phyloP scores from a whole-genome alignment of 78 protist species.

The Emiliania huxleyi region DNA sequence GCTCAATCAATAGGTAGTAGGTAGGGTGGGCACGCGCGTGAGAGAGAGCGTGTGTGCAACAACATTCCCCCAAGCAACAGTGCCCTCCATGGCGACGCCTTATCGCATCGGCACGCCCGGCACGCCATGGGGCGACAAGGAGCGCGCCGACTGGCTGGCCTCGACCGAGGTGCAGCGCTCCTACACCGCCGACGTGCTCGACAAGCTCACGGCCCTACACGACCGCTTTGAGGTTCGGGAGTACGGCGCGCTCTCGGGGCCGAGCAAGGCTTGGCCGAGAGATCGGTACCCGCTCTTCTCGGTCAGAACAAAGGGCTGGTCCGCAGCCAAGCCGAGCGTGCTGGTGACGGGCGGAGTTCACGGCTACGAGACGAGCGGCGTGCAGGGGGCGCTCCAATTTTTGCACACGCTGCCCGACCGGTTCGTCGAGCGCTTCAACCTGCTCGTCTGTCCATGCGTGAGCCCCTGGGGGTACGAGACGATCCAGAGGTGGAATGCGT shows the following conservation, averaged over 20 bases:
- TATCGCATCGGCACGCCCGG: constrained; percentile 44
- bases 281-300: constrained; percentile 16
- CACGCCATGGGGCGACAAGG: constrained; percentile 22
- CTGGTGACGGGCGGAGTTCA: constrained; percentile 58
- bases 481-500: constrained; percentile 46
- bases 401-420: background rate
- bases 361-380: constrained; percentile 59
- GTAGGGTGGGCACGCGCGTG: too few species aligned
- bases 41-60: too few species aligned
- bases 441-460: constrained; percentile 43
- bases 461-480: constrained; percentile 57
- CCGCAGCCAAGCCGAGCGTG: background rate
- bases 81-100: too few species aligned
- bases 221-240: background rate
- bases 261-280: too few species aligned
- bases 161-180: background rate
- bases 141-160: constrained; percentile 19
- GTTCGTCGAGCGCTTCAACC: background rate
- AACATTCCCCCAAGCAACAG: too few species aligned
- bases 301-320: background rate
- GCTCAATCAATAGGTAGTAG: too few species aligned
- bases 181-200: constrained; percentile 28
- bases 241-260: constrained; percentile 20
- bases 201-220: background rate
- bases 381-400: constrained; percentile 51